Percentiles rank a stretch among this genome's conserved stretches.
These are phyloP conservation scores for Cyathus striatus DNA, from an alignment of 768 basidiomycete genomes.

Conservation along the genomic window DNA sequence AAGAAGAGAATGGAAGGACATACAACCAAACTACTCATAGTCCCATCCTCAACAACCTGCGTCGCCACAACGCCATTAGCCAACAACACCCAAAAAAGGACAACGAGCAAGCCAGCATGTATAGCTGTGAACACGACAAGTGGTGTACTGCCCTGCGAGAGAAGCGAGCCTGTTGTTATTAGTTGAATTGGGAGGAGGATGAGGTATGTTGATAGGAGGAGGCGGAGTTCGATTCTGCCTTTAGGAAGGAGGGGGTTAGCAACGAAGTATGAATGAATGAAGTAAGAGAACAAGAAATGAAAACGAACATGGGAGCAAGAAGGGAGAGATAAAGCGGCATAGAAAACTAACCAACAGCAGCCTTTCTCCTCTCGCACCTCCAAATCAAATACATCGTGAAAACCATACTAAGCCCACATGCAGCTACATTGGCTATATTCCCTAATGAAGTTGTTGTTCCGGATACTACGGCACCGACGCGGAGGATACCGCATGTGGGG, in stretches of 20 bases:
- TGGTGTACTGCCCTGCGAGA: constrained; percentile 70
- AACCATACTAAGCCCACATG: no score
- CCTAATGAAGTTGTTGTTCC: no score
- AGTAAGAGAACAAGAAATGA: constrained; percentile 42
- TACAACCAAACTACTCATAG: constrained; percentile 62
- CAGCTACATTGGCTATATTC: no score
- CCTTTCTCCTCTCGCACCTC: no score
- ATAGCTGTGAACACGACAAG: constrained; percentile 70
- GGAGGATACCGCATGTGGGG: no score
- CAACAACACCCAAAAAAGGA: constrained; percentile 75
- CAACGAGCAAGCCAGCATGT: constrained; percentile 72
- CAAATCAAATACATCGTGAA: no score
- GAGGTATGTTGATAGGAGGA: constrained; percentile 62
- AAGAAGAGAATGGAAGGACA: constrained; percentile 16
- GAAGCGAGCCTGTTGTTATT: constrained; percentile 71
- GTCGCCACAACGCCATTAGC: constrained; percentile 76
- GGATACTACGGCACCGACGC: no score
- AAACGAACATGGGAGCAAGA: constrained; percentile 54
- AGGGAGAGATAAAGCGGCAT: constrained; percentile 69
- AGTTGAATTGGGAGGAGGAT: constrained; percentile 76
- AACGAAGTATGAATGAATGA: constrained; percentile 61
- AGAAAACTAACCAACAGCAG: no score
- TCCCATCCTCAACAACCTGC: constrained; percentile 93
- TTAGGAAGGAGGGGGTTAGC: constrained; percentile 16
- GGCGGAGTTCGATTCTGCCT: constrained; percentile 69